phyloP scores from a whole-genome alignment of 2,329 filamentous ascomycete species.

The Plenodomus lindquistii region DNA sequence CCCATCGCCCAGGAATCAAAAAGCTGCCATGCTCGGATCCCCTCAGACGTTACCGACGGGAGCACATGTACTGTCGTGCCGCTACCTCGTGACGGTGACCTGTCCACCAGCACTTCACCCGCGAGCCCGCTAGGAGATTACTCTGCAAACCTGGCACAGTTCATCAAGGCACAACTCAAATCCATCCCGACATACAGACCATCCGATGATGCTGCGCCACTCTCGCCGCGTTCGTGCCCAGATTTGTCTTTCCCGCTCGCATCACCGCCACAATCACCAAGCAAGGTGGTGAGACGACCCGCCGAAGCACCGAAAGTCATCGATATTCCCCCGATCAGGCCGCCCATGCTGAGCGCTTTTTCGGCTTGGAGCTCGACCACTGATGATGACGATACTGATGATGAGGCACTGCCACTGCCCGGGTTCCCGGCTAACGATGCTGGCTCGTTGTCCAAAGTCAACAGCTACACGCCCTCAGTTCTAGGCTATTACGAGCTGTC shows the following conservation, averaged over 20 bases:
- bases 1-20: slow-evolving; percentile 9
- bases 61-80: slow-evolving; percentile 36
- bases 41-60: slow-evolving; percentile 35
- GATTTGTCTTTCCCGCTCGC: slow-evolving; percentile 28
- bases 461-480: slow-evolving; percentile 34
- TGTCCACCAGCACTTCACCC: slow-evolving; percentile 5
- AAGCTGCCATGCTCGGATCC: slow-evolving; percentile 28
- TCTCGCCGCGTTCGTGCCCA: slow-evolving; percentile 37
- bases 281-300: slow-evolving; percentile 15
- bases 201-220: slow-evolving; percentile 18
- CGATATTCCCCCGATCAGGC: slow-evolving; percentile 35
- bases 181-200: slow-evolving; percentile 39
- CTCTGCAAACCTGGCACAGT: slow-evolving; percentile 42
- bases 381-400: slow-evolving; percentile 35
- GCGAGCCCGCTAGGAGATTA: slow-evolving; percentile 36
- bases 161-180: slow-evolving; percentile 39
- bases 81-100: slow-evolving; percentile 8
- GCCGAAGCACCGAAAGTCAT: slow-evolving; percentile 29
- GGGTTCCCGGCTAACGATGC: slow-evolving; percentile 8
- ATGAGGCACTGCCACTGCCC: slow-evolving; percentile 26
- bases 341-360: slow-evolving; percentile 40
- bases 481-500: slow-evolving; percentile 35
- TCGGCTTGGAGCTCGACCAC: slow-evolving; percentile 43
- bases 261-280: slow-evolving; percentile 28
- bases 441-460: slow-evolving; percentile 14